Base-by-base conservation (phyloP, 345 rosid species). In the Salix brachista region DNA sequence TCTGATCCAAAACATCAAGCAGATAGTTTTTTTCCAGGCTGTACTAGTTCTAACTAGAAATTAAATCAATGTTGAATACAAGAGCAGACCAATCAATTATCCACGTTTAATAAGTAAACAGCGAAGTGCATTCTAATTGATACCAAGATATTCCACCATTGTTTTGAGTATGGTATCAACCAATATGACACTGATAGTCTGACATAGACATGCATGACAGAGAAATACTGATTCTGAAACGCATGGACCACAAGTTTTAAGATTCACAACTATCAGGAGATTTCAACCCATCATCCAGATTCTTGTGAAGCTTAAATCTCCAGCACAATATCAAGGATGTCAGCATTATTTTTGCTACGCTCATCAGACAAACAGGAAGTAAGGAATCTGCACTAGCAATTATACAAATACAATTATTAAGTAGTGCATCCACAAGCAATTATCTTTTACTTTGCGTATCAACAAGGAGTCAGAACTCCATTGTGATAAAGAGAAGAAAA, bases 391-490 rank as follows among this genome's bases (percentile, higher is more conserved):
- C 67, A 52, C 50, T 12, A 56, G 75, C 26, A 72, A 76, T 76
- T 44, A 62, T 28, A 73, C 25, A 69, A 39, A 75, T 23, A 46
- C 30, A 39, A 11, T 5, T 26, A 54, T 12, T 25, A 75, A 70
- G 66, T 23, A 70, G 68, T 16, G 25, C 73, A 64, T 58, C 46
- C 17, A 25, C 58, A 77, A 79, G 78, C 67, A 70, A 61, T 36
- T 60, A 68, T 75, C 44, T 58, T 52, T 39, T 60, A 73, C 70
- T 5, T 56, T 32, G 36, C 25, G 75, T 70, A 19, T 37, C 64
- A 74, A 78, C 71, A 67, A 42, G 37, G 52, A 30, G 80, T 78
- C 84, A 83, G 76, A 74, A 82, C 82, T 82, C 76, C 79, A 77
- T 75, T 79, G 75, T 74, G 54, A 61, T 30, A 65, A 80, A 79